These are phyloP conservation scores for Solanum sejunctum DNA, from an alignment of 257 asterid species.

Conservation along the genomic window DNA sequence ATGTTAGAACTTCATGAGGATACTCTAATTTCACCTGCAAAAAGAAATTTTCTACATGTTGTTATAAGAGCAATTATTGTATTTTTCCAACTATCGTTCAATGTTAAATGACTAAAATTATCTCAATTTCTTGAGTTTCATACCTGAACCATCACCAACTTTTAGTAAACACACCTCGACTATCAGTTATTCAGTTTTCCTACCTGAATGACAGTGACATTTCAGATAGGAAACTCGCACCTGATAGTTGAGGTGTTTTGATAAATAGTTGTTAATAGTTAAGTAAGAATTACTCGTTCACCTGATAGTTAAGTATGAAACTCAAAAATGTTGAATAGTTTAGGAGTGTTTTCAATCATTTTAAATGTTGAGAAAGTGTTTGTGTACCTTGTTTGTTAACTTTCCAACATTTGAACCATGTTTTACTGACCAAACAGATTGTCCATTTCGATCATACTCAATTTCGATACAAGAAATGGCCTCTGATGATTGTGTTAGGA, in stretches of 20 bases:
- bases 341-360: neutral
- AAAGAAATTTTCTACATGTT: neutral
- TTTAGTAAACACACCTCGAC: no score
- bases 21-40: constrained; percentile 57
- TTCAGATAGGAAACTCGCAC: neutral
- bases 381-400: constrained; percentile 33
- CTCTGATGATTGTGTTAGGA: constrained; percentile 31
- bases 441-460: constrained; percentile 81
- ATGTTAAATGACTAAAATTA: neutral
- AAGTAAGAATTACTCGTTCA: neutral
- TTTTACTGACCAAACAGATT: constrained; percentile 78
- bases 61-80: neutral
- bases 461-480: constrained; percentile 50
- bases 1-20: constrained; percentile 59
- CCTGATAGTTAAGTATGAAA: neutral
- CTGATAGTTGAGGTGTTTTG: neutral
- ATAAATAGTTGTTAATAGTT: neutral
- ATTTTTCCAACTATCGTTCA: neutral
- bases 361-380: neutral
- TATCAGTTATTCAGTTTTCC: neutral
- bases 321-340: neutral
- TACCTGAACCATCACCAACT: neutral
- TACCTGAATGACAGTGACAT: neutral
- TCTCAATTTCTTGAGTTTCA: neutral
- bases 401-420: constrained; percentile 55